Evolutionary conservation across 345 rosid genomes (phyloP).

Genomic region (Eucalyptus globulus): DNA sequence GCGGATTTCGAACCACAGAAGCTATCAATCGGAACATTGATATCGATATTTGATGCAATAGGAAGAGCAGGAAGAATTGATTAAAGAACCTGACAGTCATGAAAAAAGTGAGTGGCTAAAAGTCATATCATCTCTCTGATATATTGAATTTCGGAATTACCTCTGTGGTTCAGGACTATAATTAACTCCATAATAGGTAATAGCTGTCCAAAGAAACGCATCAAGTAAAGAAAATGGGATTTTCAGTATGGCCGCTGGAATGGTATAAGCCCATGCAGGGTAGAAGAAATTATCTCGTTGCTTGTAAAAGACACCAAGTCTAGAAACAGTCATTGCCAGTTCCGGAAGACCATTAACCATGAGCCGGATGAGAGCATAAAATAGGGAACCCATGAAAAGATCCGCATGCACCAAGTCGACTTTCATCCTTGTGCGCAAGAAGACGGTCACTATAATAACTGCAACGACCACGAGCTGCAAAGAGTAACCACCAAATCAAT

Average conservation of each 20-base stretch:
- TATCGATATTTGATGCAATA: constrained; percentile 25
- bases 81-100: constrained; percentile 21
- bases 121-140: neutral
- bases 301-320: constrained; percentile 35
- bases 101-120: neutral
- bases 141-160: neutral
- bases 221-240: constrained; percentile 38
- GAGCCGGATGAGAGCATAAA: constrained; percentile 20
- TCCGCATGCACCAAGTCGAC: constrained; percentile 14
- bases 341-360: constrained; percentile 20
- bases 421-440: constrained; percentile 17
- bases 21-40: constrained; percentile 40
- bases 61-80: constrained; percentile 26
- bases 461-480: constrained; percentile 28
- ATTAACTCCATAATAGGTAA: constrained; percentile 43
- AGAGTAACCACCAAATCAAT: neutral
- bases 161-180: constrained; percentile 39
- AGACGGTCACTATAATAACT: constrained; percentile 18
- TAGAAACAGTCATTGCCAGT: constrained; percentile 17
- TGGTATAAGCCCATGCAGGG: constrained; percentile 38
- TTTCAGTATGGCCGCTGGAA: constrained; percentile 28
- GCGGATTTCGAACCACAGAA: constrained; percentile 11
- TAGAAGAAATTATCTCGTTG: constrained; percentile 35
- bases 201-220: constrained; percentile 28
- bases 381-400: constrained; percentile 24